Evolutionary conservation across 768 basidiomycete genomes (phyloP).

Genomic region (Dioszegia crocea): DNA sequence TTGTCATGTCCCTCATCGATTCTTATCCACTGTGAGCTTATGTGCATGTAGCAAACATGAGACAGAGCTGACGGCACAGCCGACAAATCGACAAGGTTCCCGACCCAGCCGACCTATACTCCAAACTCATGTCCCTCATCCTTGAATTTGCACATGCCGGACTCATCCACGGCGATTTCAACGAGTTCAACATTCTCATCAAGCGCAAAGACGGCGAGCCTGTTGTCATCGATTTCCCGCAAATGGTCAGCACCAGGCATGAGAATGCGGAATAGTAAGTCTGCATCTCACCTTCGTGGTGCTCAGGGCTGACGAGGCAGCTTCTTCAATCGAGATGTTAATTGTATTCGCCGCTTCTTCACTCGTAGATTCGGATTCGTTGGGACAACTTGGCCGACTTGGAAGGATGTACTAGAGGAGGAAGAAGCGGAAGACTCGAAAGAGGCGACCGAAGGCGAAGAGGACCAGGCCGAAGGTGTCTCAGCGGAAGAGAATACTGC

Average conservation of each 20-base stretch:
- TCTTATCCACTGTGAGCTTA: slow-evolving; percentile 78
- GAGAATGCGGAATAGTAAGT: slow-evolving; percentile 91
- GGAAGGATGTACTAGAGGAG: slow-evolving; percentile 62
- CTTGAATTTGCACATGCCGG: slow-evolving; percentile 89
- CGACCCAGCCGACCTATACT: slow-evolving; percentile 85
- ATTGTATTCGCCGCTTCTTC: slow-evolving; percentile 93
- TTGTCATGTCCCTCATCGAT: slow-evolving; percentile 94
- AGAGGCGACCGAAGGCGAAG: slow-evolving; percentile 10
- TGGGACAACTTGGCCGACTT: slow-evolving; percentile 79
- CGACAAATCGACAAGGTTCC: slow-evolving; percentile 80
- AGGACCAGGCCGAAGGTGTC: slow-evolving; percentile 6
- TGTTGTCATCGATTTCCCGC: slow-evolving; percentile 95
- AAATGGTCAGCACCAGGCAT: slow-evolving; percentile 97
- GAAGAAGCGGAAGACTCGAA: slow-evolving; percentile 17
- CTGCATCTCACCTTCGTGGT: neutral
- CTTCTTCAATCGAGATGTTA: slow-evolving; percentile 99
- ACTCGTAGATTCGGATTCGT: slow-evolving; percentile 86
- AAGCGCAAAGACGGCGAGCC: slow-evolving; percentile 69
- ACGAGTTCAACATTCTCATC: slow-evolving; percentile 98
- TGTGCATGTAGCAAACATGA: neutral
- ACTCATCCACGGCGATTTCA: slow-evolving; percentile 98
- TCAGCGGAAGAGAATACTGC: slow-evolving; percentile 6
- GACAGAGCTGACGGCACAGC: slow-evolving; percentile 15
- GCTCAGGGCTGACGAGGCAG: slow-evolving; percentile 51
- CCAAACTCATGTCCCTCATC: slow-evolving; percentile 87